A percentile compares a stretch with the other conserved stretches of the same genome.
These are phyloP conservation scores for Lasiodiplodia hormozganensis DNA, from an alignment of 2,329 filamentous ascomycete species.

Conservation along the genomic window DNA sequence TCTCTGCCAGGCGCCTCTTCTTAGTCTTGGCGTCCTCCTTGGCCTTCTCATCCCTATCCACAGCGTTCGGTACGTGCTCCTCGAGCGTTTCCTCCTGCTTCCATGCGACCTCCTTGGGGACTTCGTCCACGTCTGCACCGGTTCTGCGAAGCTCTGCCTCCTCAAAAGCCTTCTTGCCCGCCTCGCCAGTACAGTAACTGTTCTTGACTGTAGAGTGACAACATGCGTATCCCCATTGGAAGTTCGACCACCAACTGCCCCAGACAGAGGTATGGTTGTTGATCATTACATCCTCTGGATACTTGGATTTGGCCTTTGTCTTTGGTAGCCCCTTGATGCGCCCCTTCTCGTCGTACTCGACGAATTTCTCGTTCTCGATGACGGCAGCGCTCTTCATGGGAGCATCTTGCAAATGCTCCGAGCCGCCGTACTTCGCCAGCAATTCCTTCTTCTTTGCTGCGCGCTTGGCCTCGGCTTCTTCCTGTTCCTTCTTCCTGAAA, in stretches of 20 bases:
- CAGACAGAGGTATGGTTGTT: constrained; percentile 94
- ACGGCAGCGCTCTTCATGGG: constrained; percentile 72
- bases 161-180: constrained; percentile 81
- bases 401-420: constrained; percentile 66
- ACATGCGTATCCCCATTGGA: constrained; percentile 95
- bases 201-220: constrained; percentile 95
- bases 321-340: constrained; percentile 86
- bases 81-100: constrained; percentile 50
- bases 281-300: constrained; percentile 82
- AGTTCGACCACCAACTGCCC: constrained; percentile 97
- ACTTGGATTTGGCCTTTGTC: constrained; percentile 83
- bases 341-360: constrained; percentile 93
- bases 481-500: constrained; percentile 77
- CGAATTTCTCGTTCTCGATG: constrained; percentile 81
- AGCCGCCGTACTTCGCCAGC: constrained; percentile 81
- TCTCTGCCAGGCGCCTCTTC: constrained; percentile 79
- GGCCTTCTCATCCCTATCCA: constrained; percentile 50
- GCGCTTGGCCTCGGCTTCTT: constrained; percentile 74
- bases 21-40: constrained; percentile 53
- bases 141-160: constrained; percentile 70
- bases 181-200: constrained; percentile 95
- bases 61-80: constrained; percentile 53
- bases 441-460: constrained; percentile 73
- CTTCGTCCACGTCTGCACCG: constrained; percentile 52
- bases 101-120: constrained; percentile 51